Conservation (phyloP, 768 basidiomycete genomes). For the Tylopilus vinaceipallidus region DNA sequence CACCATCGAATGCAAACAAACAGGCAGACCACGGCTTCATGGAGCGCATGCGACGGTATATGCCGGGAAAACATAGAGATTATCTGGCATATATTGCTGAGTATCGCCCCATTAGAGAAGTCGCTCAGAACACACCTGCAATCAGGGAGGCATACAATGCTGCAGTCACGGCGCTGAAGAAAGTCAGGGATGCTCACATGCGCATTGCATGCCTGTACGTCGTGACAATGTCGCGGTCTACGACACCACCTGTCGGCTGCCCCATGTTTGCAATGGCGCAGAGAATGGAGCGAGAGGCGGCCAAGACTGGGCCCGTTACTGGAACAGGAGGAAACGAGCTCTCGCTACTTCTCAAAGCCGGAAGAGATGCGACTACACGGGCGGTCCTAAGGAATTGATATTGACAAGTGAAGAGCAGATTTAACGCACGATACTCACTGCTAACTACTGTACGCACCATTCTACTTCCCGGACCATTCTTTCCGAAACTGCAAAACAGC, state of each 20-base stretch:
- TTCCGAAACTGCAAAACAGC: neutral
- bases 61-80: slow-evolving; percentile 88
- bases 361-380: slow-evolving; percentile 81
- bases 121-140: slow-evolving; percentile 54
- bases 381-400: slow-evolving; percentile 44
- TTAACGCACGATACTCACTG: slow-evolving; percentile 4
- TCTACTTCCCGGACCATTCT: neutral
- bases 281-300: slow-evolving; percentile 41
- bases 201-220: slow-evolving; percentile 86
- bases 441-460: slow-evolving; percentile 9
- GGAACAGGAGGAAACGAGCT: slow-evolving; percentile 93
- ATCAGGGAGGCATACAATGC: slow-evolving; percentile 76
- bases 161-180: slow-evolving; percentile 76
- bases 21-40: slow-evolving; percentile 78
- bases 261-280: slow-evolving; percentile 57
- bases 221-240: slow-evolving; percentile 76
- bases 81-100: slow-evolving; percentile 71
- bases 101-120: slow-evolving; percentile 58
- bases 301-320: slow-evolving; percentile 51
- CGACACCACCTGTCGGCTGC: slow-evolving; percentile 44
- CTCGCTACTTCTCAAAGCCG: slow-evolving; percentile 79
- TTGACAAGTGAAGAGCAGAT: neutral
- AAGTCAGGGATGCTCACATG: slow-evolving; percentile 85
- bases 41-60: slow-evolving; percentile 91
- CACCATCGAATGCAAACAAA: slow-evolving; percentile 64